phyloP scores from a whole-genome alignment of 306 rosid genomes.

The Lithocarpus polystachyus region DNA sequence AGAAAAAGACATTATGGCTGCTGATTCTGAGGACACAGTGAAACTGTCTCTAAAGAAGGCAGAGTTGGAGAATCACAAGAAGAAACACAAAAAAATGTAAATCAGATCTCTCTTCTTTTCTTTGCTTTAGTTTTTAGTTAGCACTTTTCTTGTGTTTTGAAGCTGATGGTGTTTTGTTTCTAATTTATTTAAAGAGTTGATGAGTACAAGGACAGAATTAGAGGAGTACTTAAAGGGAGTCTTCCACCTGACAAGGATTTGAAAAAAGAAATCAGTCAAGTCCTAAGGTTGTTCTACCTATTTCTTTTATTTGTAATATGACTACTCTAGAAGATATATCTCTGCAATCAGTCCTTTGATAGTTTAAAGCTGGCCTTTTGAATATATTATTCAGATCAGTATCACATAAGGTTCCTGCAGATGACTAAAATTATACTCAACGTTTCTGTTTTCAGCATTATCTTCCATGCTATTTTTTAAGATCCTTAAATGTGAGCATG shows the following conservation, averaged over 20 bases:
- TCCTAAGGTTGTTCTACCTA: slow-evolving; percentile 53
- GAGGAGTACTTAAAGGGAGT: slow-evolving; percentile 83
- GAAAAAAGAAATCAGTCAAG: slow-evolving; percentile 71
- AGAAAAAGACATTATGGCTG: slow-evolving; percentile 60
- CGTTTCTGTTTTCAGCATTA: not conserved
- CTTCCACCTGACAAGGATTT: slow-evolving; percentile 85
- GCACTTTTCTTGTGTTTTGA: slow-evolving; percentile 11
- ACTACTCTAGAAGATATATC: not conserved
- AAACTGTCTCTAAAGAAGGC: slow-evolving; percentile 52
- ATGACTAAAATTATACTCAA: not conserved
- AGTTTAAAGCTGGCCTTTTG: not conserved
- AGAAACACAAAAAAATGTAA: slow-evolving; percentile 73
- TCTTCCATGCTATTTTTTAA: not conserved
- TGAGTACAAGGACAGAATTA: slow-evolving; percentile 72
- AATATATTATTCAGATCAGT: not conserved
- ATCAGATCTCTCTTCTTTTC: slow-evolving; percentile 16
- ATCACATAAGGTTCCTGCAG: not conserved
- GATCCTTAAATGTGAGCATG: not conserved
- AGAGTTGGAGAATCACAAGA: slow-evolving; percentile 61
- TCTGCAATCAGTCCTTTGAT: not conserved
- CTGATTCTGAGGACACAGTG: slow-evolving; percentile 73
- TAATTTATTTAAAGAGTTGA: slow-evolving; percentile 52
- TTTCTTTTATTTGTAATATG: not conserved
- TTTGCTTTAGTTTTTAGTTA: slow-evolving; percentile 14
- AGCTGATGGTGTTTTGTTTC: slow-evolving; percentile 24